Base-by-base conservation (phyloP, 805 yeast genomes). In the Lipomyces yamadae region DNA sequence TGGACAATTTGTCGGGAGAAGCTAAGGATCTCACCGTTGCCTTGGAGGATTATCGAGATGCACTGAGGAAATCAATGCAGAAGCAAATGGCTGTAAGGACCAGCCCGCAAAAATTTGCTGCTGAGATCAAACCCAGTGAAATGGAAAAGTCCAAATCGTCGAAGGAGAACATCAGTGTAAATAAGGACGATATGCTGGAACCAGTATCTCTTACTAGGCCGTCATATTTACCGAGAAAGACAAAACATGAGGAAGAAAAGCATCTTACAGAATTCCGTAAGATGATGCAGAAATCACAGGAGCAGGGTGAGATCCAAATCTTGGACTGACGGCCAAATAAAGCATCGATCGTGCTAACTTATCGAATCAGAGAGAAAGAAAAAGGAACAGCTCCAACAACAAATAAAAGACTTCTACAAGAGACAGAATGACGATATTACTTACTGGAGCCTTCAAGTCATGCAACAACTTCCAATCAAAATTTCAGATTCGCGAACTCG, bases 211-310 rank as follows among this genome's bases (percentile, higher is more conserved):
- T 80, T 32, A 87, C 92, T 0, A 78, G 94, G 62, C 92, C 90
- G 33, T 76, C 82, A 0, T 84, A 86, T 79, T 76, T 89, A 50
- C 93, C 94, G 0, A 91, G 92, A 56, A 89, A 89, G 74, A 76
- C 83, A 33, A 74, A 76, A 18, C 75, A 77, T 24, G 92, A 89
- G 71, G 82, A 83, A 18, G 62, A 75, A 35, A 84, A 81, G 66
- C 93, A 89, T 73, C 79, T 84, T 55, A 76, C 77, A 55, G 87
- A 86, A 72, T 86, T 84, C 64, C 84, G 85, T 62, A 70, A 74
- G 35, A 67, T 86, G 53, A 75, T 86, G 74, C 45, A 54, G 37
- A 35, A 42, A 13, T 70, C 70, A 3, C 70, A 69, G 30, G 60
- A 61, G 56, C 63, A 59, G 15, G 68, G 68, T 61, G 24, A 24